phyloP scores from a whole-genome alignment of 768 basidiomycete genomes.

The Hebeloma cylindrosporum region DNA sequence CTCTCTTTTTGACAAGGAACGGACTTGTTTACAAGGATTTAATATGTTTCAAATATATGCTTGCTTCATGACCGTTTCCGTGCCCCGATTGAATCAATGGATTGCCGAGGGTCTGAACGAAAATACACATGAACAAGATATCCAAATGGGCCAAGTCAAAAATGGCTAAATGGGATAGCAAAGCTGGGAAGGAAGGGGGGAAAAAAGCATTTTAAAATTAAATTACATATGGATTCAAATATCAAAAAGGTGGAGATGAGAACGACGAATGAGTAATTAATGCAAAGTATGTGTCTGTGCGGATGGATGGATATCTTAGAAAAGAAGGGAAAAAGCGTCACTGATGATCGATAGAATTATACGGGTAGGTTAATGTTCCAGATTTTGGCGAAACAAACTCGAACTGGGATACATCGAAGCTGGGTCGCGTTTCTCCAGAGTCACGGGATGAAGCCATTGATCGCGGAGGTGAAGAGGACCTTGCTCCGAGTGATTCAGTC shows the following conservation, averaged over 20 bases:
- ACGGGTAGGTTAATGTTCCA: conserved; percentile 53
- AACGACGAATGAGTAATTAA: conserved; percentile 15
- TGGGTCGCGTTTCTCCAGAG: conserved; percentile 46
- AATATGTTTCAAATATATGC: conserved; percentile 23
- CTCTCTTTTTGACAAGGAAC: conserved; percentile 2
- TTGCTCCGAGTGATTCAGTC: too few relatives aligned
- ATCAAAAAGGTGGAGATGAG: conserved; percentile 9
- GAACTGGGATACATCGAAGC: conserved; percentile 65
- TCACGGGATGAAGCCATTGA: conserved; percentile 45
- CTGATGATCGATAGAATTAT: conserved; percentile 50
- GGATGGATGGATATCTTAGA: conserved; percentile 2
- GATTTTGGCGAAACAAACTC: conserved; percentile 61
- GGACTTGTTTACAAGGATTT: conserved; percentile 9
- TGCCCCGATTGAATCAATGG: too few relatives aligned
- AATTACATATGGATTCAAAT: conserved; percentile 4
- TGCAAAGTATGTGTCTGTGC: conserved; percentile 12
- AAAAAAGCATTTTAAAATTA: too few relatives aligned
- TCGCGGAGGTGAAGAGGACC: conserved; percentile 29
- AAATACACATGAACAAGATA: too few relatives aligned
- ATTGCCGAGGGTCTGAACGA: too few relatives aligned
- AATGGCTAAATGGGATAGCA: too few relatives aligned
- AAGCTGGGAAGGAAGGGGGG: too few relatives aligned
- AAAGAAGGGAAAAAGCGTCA: conserved; percentile 7
- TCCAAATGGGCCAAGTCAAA: too few relatives aligned
- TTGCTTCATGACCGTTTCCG: conserved; percentile 5